Conservation (phyloP, 495 filamentous ascomycete species). For the Pyrenopolyporus hunteri region DNA sequence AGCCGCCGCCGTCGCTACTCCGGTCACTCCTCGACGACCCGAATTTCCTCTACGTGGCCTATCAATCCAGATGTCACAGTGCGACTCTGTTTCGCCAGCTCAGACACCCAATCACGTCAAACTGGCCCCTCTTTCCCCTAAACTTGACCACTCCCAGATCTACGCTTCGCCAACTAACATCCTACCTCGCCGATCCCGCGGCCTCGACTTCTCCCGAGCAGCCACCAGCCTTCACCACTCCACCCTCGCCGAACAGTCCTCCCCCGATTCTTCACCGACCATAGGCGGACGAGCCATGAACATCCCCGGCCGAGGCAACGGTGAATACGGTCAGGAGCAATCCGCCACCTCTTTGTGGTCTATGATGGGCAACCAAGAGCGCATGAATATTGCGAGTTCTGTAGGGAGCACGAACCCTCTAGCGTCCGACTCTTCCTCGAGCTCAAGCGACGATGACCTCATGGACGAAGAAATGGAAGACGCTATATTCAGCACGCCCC, state of each 20-base stretch:
- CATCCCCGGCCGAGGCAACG: constrained; percentile 63
- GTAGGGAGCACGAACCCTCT: constrained; percentile 83
- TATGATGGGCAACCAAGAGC: constrained; percentile 64
- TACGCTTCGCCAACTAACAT: constrained; percentile 81
- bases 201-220: constrained; percentile 89
- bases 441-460: constrained; percentile 74
- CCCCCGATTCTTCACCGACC: constrained; percentile 94
- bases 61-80: constrained; percentile 75
- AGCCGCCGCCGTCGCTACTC: constrained; percentile 38
- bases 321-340: constrained; percentile 48
- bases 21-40: constrained; percentile 69
- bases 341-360: constrained; percentile 52
- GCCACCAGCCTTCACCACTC: constrained; percentile 97
- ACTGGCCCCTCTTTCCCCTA: constrained; percentile 79
- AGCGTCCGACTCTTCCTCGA: constrained; percentile 77
- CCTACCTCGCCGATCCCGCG: constrained; percentile 83
- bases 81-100: constrained; percentile 48
- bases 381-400: constrained; percentile 78
- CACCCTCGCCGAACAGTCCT: constrained; percentile 83
- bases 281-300: constrained; percentile 77
- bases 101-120: constrained; percentile 62
- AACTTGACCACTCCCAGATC: constrained; percentile 79
- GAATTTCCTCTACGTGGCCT: constrained; percentile 65
- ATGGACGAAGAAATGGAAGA: constrained; percentile 87
- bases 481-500: constrained; percentile 71